These are phyloP conservation scores for Aspergillus aculeatinus DNA, from an alignment of 2,329 filamentous ascomycete species.

Conservation along the genomic window DNA sequence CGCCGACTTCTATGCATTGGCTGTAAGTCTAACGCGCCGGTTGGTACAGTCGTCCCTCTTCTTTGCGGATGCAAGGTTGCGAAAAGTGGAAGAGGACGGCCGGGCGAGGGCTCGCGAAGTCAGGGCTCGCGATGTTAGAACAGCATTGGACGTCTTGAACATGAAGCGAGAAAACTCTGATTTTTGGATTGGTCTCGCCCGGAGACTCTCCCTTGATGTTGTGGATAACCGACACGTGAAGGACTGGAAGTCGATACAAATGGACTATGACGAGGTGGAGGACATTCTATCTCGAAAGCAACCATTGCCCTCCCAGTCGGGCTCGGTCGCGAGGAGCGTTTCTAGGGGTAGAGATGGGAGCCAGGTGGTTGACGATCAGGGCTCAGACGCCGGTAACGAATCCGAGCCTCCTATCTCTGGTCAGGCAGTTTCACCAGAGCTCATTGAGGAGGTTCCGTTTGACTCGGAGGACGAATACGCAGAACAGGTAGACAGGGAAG, in stretches of 20 bases:
- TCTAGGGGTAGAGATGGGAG: not conserved
- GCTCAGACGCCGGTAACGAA: not conserved
- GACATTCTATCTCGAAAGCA: constrained; percentile 31
- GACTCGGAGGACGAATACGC: constrained; percentile 46
- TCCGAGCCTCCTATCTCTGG: not conserved
- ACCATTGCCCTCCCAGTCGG: constrained; percentile 8
- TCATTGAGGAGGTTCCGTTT: constrained; percentile 13
- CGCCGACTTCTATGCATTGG: constrained; percentile 70
- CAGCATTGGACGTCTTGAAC: constrained; percentile 56
- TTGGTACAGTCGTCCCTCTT: constrained; percentile 69
- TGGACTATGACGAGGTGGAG: constrained; percentile 47
- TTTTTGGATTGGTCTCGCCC: constrained; percentile 54
- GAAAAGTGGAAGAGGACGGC: constrained; percentile 45
- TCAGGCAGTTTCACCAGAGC: not conserved
- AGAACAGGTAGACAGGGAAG: constrained; percentile 49
- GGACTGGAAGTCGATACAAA: constrained; percentile 25
- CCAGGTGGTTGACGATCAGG: not conserved
- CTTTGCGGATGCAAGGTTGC: constrained; percentile 67
- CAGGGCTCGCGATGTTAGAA: constrained; percentile 51
- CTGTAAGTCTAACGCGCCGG: constrained; percentile 66
- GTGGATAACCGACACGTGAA: constrained; percentile 39
- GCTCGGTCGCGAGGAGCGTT: constrained; percentile 10
- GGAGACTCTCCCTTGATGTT: constrained; percentile 55
- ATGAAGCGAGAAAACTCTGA: constrained; percentile 48
- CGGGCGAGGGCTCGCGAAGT: constrained; percentile 37